These are phyloP conservation scores for Fragaria ananassa DNA, from an alignment of 306 rosid species.

Conservation along the genomic window DNA sequence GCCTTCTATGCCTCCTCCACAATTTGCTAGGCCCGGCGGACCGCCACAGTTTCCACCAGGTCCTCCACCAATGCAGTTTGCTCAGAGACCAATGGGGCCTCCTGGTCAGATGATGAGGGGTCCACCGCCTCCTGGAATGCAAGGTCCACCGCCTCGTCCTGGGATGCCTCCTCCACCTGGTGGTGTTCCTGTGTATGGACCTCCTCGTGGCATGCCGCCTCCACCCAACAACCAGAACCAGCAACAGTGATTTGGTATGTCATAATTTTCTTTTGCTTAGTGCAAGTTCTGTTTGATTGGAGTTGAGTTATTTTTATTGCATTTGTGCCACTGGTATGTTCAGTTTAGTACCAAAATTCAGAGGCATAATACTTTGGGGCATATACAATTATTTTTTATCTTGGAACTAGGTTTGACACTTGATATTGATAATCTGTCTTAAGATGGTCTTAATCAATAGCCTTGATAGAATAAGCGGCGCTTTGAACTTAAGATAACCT, in stretches of 20 bases:
- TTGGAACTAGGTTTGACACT: background rate
- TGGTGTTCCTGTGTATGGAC: background rate
- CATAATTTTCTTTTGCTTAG: background rate
- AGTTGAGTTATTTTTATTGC: background rate
- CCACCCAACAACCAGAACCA: conserved; percentile 22
- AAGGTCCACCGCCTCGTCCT: background rate
- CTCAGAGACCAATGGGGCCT: conserved; percentile 97
- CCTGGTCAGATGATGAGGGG: conserved; percentile 92
- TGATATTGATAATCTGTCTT: background rate
- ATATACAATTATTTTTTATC: background rate
- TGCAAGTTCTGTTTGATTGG: background rate
- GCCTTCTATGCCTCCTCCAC: conserved; percentile 30
- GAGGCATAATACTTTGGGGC: background rate
- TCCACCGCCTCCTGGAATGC: conserved; percentile 29
- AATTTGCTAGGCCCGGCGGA: conserved; percentile 65
- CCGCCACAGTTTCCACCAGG: conserved; percentile 43
- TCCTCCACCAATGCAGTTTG: conserved; percentile 68
- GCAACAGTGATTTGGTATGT: conserved; percentile 18
- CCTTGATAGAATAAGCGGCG: background rate
- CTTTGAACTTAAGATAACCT: background rate
- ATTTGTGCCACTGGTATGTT: background rate
- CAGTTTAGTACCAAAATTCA: background rate
- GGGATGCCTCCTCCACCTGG: conserved; percentile 86
- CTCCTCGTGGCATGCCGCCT: conserved; percentile 15
- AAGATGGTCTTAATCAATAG: background rate